Base-by-base conservation (phyloP, 352 stramenopile species). In the Phytophthora citricola region DNA sequence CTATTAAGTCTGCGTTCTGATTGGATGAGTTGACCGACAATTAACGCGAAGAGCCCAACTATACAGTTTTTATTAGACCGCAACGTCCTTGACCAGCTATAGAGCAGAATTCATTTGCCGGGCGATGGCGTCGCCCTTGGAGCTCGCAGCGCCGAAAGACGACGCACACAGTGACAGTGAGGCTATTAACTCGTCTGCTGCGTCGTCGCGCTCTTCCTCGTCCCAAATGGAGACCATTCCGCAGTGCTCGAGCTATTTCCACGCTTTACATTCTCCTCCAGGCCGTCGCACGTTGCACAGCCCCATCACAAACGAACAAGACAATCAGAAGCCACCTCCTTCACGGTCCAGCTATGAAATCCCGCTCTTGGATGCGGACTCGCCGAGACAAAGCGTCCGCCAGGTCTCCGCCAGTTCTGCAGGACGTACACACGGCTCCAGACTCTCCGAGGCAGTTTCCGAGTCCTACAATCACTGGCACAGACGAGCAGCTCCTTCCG, bases 341-440 rank as follows among this genome's bases (percentile, higher is more conserved):
- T 36, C 24, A 14, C 29, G 39, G 34, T 40, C 58, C 47, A 63
- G 58, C 24, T 58, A 58, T 22, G 54, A 71, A n/a, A 12, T 58
- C 5, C 50, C 55, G 22, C 31, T 54, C 9, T 43, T 67, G 52
- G 46, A 54, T 20, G 44, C 36, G 3, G 43, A 58, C 11, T 47
- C 38, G 46, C 39, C 57, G 43, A 24, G 14, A 17, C 44, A 17
- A 4, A 47, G 44, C 5, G 47, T 38, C n/a, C 5, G 46, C 32
- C 29, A 47, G 2, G 34, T 51, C 14, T 69, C 59, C 0, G 60
- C 49, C 14, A 75, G 56, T 50, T 63, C 56, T 10, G 61, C 54
- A 31, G 66, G 54, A 11, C 47, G 55, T 15, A 71, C 66, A 36
- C 60, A 71, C 43, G 61, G 60, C 41, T 66, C 66, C 14, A 65